These are phyloP conservation scores for Teratosphaeriaceae sp. DNA, from an alignment of 2,329 filamentous ascomycete species.

Conservation along the genomic window DNA sequence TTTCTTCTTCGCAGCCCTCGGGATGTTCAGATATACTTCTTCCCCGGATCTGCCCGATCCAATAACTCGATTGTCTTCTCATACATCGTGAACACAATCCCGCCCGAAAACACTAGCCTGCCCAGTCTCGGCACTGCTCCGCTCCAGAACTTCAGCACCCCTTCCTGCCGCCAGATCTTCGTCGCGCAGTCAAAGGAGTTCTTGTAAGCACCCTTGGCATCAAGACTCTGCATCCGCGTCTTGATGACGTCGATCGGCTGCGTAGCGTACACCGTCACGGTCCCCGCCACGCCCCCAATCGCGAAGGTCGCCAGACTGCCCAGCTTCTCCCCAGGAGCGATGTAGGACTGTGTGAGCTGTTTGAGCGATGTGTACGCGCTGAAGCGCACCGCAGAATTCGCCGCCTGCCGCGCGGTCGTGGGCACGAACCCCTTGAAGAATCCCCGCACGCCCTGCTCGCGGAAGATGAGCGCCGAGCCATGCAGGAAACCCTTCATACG, in stretches of 20 bases:
- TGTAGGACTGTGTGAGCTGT: conserved; percentile 88
- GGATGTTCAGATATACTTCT: conserved; percentile 62
- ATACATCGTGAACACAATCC: conserved; percentile 96
- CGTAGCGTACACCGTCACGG: conserved; percentile 76
- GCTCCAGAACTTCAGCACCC: conserved; percentile 86
- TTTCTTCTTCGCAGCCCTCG: too few relatives aligned
- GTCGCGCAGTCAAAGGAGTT: conserved; percentile 80
- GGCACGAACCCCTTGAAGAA: conserved; percentile 98
- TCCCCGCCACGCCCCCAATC: conserved; percentile 79
- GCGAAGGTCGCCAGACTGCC: conserved; percentile 82
- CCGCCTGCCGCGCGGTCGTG: conserved; percentile 88
- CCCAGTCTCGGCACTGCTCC: conserved; percentile 82
- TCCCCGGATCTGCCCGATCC: conserved; percentile 71
- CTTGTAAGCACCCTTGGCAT: conserved; percentile 72
- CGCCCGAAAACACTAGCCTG: conserved; percentile 80
- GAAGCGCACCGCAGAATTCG: conserved; percentile 89
- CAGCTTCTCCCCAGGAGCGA: conserved; percentile 89
- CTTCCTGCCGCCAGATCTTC: conserved; percentile 82
- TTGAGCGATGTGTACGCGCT: conserved; percentile 89
- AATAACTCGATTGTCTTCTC: conserved; percentile 94
- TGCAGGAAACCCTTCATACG: conserved; percentile 89
- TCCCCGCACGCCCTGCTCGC: conserved; percentile 79
- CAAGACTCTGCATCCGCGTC: conserved; percentile 94
- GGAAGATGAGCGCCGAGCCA: conserved; percentile 77
- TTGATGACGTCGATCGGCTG: conserved; percentile 88